Percentiles rank a stretch among this genome's conserved stretches.
Conservation (phyloP, 352 stramenopile genomes). For the Globisporangium apiculatum region DNA sequence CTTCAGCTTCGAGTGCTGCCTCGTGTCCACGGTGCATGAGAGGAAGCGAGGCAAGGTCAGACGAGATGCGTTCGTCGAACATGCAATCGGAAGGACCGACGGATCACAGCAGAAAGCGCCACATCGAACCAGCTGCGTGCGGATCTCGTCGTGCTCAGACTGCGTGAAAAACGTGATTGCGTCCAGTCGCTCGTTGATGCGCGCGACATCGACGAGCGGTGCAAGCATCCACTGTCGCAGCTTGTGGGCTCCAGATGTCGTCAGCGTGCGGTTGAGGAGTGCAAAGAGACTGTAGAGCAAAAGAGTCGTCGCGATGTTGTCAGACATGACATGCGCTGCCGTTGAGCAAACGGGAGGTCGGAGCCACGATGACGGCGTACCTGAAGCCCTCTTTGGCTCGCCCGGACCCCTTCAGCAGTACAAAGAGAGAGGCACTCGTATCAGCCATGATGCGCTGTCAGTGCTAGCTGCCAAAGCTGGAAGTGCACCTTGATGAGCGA, state of each 20-base stretch:
- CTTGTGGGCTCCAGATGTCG: slow-evolving; percentile 48
- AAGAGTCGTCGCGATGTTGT: not conserved
- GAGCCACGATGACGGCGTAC: slow-evolving; percentile 15
- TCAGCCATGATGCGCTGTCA: not conserved
- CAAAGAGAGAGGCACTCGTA: not conserved
- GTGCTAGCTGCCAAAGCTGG: not conserved
- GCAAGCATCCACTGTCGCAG: slow-evolving; percentile 77
- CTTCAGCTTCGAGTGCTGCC: slow-evolving; percentile 49
- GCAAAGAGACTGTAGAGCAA: slow-evolving; percentile 48
- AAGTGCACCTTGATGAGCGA: slow-evolving; percentile 60
- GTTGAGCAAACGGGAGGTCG: not conserved
- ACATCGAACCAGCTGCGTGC: slow-evolving; percentile 37
- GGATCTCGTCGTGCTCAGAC: slow-evolving; percentile 48
- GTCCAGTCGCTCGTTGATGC: slow-evolving; percentile 52
- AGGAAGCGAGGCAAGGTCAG: too few relatives aligned
- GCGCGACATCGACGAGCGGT: slow-evolving; percentile 36
- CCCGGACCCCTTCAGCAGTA: slow-evolving; percentile 36
- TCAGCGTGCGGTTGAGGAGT: slow-evolving; percentile 75
- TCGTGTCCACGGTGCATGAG: too few relatives aligned
- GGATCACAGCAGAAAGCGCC: not conserved
- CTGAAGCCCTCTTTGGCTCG: slow-evolving; percentile 83
- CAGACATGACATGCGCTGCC: not conserved
- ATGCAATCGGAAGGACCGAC: not conserved
- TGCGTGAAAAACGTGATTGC: slow-evolving; percentile 51
- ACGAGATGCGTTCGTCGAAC: too few relatives aligned